These are phyloP conservation scores for Straminergon stramineum DNA, from an alignment of 225 moss, liverwort and hornwort genomes.

Conservation along the genomic window DNA sequence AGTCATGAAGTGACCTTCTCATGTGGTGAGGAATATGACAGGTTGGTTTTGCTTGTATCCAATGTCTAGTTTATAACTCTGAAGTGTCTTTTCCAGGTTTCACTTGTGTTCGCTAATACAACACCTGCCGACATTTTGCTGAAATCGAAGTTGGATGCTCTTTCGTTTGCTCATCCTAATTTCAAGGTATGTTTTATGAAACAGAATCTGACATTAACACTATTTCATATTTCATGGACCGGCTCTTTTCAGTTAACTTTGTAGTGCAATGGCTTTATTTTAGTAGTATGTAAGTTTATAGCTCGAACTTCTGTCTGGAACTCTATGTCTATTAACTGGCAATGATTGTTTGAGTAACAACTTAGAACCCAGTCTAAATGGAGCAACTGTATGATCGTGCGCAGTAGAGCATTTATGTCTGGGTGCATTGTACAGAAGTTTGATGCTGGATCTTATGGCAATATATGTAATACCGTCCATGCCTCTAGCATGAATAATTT, in stretches of 20 bases:
- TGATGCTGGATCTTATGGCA: not conserved
- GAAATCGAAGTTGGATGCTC: constrained; percentile 59
- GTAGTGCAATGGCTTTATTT: not conserved
- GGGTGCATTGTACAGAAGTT: not conserved
- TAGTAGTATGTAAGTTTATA: not conserved
- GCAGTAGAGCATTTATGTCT: not conserved
- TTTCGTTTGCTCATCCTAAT: constrained; percentile 61
- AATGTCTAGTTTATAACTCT: not conserved
- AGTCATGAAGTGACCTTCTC: not conserved
- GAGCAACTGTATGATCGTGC: not conserved
- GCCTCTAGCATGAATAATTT: not conserved
- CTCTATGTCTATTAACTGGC: not conserved
- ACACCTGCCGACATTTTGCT: constrained; percentile 70
- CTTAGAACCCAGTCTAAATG: not conserved
- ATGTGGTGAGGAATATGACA: not conserved
- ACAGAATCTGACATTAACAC: not conserved
- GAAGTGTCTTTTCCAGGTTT: constrained; percentile 38
- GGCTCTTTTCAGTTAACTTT: not conserved
- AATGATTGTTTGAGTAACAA: not conserved
- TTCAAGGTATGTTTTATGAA: constrained; percentile 51
- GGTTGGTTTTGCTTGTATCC: not conserved
- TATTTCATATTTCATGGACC: not conserved
- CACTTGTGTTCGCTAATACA: constrained; percentile 60
- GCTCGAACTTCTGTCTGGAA: not conserved
- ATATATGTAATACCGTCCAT: not conserved